These are phyloP conservation scores for Coemansia sp. DNA, from an alignment of 192 early-diverging fungal genomes.

Conservation along the genomic window DNA sequence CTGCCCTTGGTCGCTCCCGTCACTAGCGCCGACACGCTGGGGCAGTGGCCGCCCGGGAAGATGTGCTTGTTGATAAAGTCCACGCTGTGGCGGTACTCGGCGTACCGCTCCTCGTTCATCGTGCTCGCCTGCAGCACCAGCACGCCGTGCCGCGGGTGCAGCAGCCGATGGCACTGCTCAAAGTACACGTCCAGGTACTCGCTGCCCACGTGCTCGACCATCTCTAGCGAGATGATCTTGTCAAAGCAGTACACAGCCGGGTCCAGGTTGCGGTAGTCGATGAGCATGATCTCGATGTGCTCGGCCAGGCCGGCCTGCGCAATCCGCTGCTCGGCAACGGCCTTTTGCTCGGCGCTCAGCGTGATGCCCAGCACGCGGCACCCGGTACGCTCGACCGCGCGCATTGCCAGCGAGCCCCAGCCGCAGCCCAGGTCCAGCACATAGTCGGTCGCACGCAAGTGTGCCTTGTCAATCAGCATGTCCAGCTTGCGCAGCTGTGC, in stretches of 20 bases:
- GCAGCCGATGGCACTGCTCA: conserved; percentile 50
- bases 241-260: conserved; percentile 57
- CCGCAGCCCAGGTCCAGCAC: conserved; percentile 70
- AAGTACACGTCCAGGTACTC: conserved; percentile 64
- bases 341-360: conserved; percentile 60
- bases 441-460: conserved; percentile 48
- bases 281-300: conserved; percentile 56
- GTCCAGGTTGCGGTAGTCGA: conserved; percentile 61
- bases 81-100: conserved; percentile 49
- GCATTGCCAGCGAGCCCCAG: conserved; percentile 66
- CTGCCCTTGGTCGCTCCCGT: conserved; percentile 52
- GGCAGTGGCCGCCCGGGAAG: conserved; percentile 70
- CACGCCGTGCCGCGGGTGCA: conserved; percentile 53
- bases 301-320: conserved; percentile 50
- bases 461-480: conserved; percentile 54
- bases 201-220: conserved; percentile 69
- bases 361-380: conserved; percentile 62
- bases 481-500: conserved; percentile 62
- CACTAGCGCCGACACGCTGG: conserved; percentile 55
- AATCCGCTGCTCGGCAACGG: conserved; percentile 58
- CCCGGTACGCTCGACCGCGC: conserved; percentile 52
- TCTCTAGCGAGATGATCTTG: conserved; percentile 64
- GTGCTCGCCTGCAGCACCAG: conserved; percentile 62
- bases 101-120: conserved; percentile 63
- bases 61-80: conserved; percentile 75